phyloP scores from a whole-genome alignment of 2,329 filamentous ascomycete species.

The Colletotrichum brevisporum region DNA sequence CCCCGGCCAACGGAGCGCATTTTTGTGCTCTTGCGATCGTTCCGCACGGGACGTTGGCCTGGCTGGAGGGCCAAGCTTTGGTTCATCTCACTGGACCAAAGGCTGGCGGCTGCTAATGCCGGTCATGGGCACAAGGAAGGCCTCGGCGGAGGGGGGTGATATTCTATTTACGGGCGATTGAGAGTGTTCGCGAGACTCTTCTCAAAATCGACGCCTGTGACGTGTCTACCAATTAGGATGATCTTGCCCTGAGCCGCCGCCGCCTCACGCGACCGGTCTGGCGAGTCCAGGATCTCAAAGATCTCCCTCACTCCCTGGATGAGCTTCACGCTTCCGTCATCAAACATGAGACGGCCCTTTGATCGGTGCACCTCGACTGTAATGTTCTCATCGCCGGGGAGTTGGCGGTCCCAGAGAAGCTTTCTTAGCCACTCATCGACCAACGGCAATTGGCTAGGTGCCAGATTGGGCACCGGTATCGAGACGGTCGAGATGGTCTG shows the following conservation, averaged over 20 bases:
- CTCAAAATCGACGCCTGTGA: slow-evolving; percentile 67
- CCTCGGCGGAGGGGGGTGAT: no score
- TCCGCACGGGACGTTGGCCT: no score
- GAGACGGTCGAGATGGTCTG: slow-evolving; percentile 89
- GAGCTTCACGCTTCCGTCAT: slow-evolving; percentile 77
- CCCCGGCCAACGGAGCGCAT: not conserved
- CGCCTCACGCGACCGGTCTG: slow-evolving; percentile 48
- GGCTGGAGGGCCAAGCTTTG: no score
- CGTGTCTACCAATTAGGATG: slow-evolving; percentile 73
- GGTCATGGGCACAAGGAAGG: no score
- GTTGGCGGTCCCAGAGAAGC: slow-evolving; percentile 83
- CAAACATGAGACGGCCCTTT: slow-evolving; percentile 82
- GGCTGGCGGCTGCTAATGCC: no score
- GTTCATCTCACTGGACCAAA: no score
- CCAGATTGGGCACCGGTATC: slow-evolving; percentile 75
- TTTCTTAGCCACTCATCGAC: slow-evolving; percentile 88
- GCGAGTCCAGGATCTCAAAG: slow-evolving; percentile 87
- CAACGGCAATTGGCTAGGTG: slow-evolving; percentile 67
- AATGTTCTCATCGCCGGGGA: slow-evolving; percentile 62
- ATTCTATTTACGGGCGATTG: not conserved
- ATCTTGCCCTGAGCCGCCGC: slow-evolving; percentile 65
- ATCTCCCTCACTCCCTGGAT: slow-evolving; percentile 94
- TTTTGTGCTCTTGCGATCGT: not conserved
- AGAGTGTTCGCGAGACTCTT: slow-evolving; percentile 53
- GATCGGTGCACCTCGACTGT: slow-evolving; percentile 87